Evolutionary conservation across 352 stramenopile species (phyloP).

Genomic region (Phytophthora sojae): DNA sequence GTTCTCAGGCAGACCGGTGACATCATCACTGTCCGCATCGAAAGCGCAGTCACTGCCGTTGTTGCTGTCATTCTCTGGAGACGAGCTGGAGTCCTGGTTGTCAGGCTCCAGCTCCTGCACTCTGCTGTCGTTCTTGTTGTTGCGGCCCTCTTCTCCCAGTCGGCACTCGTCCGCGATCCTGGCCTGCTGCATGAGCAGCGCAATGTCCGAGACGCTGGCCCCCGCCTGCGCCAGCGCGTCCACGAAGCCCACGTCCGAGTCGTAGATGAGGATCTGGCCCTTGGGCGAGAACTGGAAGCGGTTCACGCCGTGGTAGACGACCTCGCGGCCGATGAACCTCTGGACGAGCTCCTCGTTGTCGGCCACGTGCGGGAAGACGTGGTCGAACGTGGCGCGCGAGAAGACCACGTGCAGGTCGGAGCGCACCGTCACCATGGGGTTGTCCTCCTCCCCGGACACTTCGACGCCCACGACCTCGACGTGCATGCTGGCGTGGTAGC

Average conservation of each 20-base stretch:
- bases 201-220: slow-evolving; percentile 52
- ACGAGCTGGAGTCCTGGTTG: slow-evolving; percentile 11
- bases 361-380: slow-evolving; percentile 68
- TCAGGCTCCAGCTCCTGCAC: slow-evolving; percentile 21
- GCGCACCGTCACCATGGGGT: slow-evolving; percentile 52
- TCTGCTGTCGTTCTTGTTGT: neutral
- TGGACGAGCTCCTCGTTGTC: slow-evolving; percentile 51
- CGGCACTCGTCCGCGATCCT: slow-evolving; percentile 52
- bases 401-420: slow-evolving; percentile 59
- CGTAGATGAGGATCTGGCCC: slow-evolving; percentile 59
- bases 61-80: slow-evolving; percentile 9
- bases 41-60: slow-evolving; percentile 9
- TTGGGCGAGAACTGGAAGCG: slow-evolving; percentile 57
- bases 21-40: slow-evolving; percentile 9
- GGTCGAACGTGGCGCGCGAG: slow-evolving; percentile 55
- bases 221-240: slow-evolving; percentile 52
- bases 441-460: slow-evolving; percentile 48
- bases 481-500: slow-evolving; percentile 40
- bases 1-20: neutral
- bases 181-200: slow-evolving; percentile 57
- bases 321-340: slow-evolving; percentile 53
- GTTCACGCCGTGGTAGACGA: slow-evolving; percentile 62
- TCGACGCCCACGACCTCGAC: slow-evolving; percentile 52
- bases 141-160: slow-evolving; percentile 37
- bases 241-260: slow-evolving; percentile 68